Evolutionary conservation across 768 basidiomycete species (phyloP).

Genomic region (Rhizopogon vulgaris): DNA sequence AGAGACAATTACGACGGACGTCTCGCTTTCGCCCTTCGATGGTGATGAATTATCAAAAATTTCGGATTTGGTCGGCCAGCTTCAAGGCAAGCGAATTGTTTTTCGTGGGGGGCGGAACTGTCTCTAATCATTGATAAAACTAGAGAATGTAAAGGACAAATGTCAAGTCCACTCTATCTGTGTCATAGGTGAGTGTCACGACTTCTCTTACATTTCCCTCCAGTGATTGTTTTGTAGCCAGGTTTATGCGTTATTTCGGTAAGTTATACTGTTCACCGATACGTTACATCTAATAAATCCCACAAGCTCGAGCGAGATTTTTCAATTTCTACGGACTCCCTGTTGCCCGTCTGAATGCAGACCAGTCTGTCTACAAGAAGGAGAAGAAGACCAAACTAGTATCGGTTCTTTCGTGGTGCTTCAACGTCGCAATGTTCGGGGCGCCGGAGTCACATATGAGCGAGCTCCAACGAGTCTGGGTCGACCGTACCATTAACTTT

Average conservation of each 20-base stretch:
- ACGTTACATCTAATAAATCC: slow-evolving; percentile 7
- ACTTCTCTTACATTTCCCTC: slow-evolving; percentile 14
- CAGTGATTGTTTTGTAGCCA: slow-evolving; percentile 20
- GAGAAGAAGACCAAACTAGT: slow-evolving; percentile 2
- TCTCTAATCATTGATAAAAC: slow-evolving; percentile 6
- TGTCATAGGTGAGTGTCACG: background rate
- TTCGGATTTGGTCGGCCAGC: slow-evolving; percentile 3
- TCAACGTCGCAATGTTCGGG: slow-evolving; percentile 31
- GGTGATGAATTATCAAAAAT: slow-evolving; percentile 3
- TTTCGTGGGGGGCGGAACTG: background rate
- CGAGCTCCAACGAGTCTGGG: slow-evolving; percentile 36
- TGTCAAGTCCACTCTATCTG: background rate
- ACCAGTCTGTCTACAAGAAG: slow-evolving; percentile 32
- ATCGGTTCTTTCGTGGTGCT: slow-evolving; percentile 5
- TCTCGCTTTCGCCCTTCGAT: slow-evolving; percentile 7
- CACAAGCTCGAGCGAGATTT: slow-evolving; percentile 28
- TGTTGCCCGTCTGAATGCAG: slow-evolving; percentile 37
- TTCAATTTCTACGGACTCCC: slow-evolving; percentile 43
- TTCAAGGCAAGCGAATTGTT: background rate
- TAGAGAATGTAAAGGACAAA: background rate
- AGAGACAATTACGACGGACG: background rate
- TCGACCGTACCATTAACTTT: slow-evolving; percentile 34
- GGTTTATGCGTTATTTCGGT: slow-evolving; percentile 41
- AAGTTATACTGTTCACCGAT: slow-evolving; percentile 1
- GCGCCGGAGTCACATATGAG: slow-evolving; percentile 38